These are phyloP conservation scores for Kwoniella heveanensis DNA, from an alignment of 768 basidiomycete species.

Conservation along the genomic window DNA sequence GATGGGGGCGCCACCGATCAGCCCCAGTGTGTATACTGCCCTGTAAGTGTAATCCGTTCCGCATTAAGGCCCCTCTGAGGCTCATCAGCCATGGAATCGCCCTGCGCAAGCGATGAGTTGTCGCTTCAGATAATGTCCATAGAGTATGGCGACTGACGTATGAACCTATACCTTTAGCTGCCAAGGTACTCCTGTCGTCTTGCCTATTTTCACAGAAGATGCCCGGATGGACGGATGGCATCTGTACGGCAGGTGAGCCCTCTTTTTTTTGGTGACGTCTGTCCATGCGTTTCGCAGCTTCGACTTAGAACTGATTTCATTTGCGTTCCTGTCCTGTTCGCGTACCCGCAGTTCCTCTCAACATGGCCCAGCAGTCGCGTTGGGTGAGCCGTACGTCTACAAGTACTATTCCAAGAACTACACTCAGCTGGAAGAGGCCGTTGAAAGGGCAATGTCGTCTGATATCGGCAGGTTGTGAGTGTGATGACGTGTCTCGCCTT, in stretches of 20 bases:
- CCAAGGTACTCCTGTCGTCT: slow-evolving; percentile 52
- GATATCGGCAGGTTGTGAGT: slow-evolving; percentile 52
- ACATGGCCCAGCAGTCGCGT: slow-evolving; percentile 49
- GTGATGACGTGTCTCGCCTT: no score
- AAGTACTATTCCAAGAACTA: slow-evolving; percentile 42
- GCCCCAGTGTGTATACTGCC: slow-evolving; percentile 53
- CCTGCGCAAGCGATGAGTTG: no score
- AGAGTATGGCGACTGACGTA: no score
- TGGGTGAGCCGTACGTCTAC: slow-evolving; percentile 55
- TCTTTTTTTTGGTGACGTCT: not conserved
- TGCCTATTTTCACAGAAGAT: slow-evolving; percentile 43
- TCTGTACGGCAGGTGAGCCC: slow-evolving; percentile 37
- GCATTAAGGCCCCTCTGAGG: not conserved
- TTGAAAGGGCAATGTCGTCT: slow-evolving; percentile 38
- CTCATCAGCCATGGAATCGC: no score
- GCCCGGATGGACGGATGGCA: slow-evolving; percentile 41
- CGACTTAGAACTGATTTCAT: no score
- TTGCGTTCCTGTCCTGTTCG: no score
- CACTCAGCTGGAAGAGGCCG: slow-evolving; percentile 34
- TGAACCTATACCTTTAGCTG: slow-evolving; percentile 31
- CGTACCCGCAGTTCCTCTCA: slow-evolving; percentile 22
- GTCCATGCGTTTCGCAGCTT: no score
- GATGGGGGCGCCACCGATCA: slow-evolving; percentile 48
- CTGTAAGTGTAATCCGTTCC: slow-evolving; percentile 36
- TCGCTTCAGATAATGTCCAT: no score